A percentile compares a stretch with the other conserved stretches of the same genome.
Conservation (phyloP, 2,329 filamentous ascomycete genomes). For the Penicillium sp. region DNA sequence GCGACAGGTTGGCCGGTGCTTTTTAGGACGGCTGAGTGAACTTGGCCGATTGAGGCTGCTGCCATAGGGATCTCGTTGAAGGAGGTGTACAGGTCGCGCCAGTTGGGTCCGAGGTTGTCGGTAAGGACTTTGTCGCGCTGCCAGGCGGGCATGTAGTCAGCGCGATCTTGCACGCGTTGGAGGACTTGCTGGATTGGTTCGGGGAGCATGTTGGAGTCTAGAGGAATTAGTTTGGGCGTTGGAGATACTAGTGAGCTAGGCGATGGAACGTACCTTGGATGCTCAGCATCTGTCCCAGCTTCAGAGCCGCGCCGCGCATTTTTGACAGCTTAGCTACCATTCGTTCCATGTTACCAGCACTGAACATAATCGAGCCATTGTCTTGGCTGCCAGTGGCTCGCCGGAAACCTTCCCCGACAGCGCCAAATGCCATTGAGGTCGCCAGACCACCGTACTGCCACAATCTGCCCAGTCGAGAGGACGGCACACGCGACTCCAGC, state of each 20-base stretch:
- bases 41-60: constrained; percentile 94
- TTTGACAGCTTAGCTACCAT: constrained; percentile 88
- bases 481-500: constrained; percentile 85
- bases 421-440: constrained; percentile 92
- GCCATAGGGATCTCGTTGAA: constrained; percentile 94
- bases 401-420: constrained; percentile 79
- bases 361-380: constrained; percentile 78
- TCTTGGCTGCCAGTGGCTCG: constrained; percentile 69
- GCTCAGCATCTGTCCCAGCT: constrained; percentile 96
- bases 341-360: constrained; percentile 85
- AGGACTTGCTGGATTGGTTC: constrained; percentile 82
- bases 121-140: constrained; percentile 83
- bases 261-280: constrained; percentile 65
- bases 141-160: constrained; percentile 95
- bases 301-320: constrained; percentile 96
- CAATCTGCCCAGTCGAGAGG: constrained; percentile 78
- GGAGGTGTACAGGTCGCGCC: constrained; percentile 76
- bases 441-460: constrained; percentile 96
- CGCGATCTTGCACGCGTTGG: constrained; percentile 90
- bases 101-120: constrained; percentile 75
- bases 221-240: constrained; percentile 6
- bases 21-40: constrained; percentile 79
- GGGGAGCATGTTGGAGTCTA: constrained; percentile 89
- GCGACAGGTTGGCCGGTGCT: constrained; percentile 75
- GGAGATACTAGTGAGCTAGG: background rate